Evolutionary conservation across 2,329 filamentous ascomycete genomes (phyloP).

Genomic region (Tothia fuscella): DNA sequence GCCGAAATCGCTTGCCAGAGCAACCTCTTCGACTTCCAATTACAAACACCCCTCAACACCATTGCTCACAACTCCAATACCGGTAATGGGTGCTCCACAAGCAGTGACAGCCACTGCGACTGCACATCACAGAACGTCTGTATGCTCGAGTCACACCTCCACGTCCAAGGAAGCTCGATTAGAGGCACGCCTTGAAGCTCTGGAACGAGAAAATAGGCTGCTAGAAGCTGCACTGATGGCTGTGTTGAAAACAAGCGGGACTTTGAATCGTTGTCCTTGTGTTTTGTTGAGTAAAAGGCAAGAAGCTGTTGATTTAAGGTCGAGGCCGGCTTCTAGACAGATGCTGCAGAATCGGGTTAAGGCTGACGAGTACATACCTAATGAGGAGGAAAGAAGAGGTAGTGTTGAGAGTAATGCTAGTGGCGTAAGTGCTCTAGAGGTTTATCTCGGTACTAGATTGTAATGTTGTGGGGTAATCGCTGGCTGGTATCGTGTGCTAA

Average conservation of each 20-base stretch:
- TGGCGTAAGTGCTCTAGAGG: constrained; percentile 24
- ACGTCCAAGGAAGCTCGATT: constrained; percentile 10
- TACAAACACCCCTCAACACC: background rate
- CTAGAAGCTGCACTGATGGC: constrained; percentile 29
- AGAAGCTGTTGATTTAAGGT: background rate
- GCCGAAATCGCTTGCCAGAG: background rate
- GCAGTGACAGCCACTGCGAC: background rate
- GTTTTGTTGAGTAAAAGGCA: background rate
- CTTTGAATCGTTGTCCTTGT: constrained; percentile 20
- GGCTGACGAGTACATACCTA: background rate
- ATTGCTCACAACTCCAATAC: background rate
- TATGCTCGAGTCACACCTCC: background rate
- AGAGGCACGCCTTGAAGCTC: constrained; percentile 24
- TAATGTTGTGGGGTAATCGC: no score
- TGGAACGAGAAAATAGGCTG: constrained; percentile 28
- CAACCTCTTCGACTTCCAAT: no score
- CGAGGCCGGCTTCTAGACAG: no score
- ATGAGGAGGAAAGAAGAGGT: background rate
- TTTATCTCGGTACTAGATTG: constrained; percentile 21
- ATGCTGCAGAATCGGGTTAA: background rate
- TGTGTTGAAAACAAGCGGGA: constrained; percentile 25
- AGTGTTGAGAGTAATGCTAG: constrained; percentile 16
- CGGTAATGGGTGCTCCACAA: background rate
- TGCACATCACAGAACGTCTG: no score
- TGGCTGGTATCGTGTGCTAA: no score